phyloP scores from a whole-genome alignment of 345 rosid species.

The Odontarrhena argentea region DNA sequence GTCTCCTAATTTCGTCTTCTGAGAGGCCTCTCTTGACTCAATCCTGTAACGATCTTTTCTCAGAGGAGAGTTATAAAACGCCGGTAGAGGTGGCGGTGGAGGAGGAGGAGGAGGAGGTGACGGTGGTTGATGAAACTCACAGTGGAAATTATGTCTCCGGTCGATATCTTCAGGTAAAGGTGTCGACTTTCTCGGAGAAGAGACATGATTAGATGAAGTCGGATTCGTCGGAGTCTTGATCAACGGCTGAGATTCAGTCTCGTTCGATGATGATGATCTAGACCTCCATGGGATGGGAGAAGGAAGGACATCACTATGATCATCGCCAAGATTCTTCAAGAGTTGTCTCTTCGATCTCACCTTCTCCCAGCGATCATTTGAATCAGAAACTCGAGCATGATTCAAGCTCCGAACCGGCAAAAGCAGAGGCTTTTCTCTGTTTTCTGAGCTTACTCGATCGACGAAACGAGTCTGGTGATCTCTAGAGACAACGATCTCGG shows the following conservation, averaged over 20 bases:
- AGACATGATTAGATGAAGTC: constrained; percentile 45
- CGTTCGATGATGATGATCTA: constrained; percentile 43
- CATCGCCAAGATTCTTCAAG: constrained; percentile 49
- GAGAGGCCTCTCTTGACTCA: constrained; percentile 31
- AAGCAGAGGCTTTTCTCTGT: constrained; percentile 68
- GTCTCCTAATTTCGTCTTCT: constrained; percentile 21
- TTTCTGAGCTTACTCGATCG: constrained; percentile 37
- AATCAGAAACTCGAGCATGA: constrained; percentile 48
- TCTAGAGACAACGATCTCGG: constrained; percentile 54
- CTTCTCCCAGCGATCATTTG: constrained; percentile 38
- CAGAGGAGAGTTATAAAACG: constrained; percentile 40
- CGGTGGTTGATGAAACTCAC: constrained; percentile 29
- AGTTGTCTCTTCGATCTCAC: constrained; percentile 37
- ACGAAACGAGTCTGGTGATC: constrained; percentile 48
- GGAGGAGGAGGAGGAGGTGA: constrained; percentile 62
- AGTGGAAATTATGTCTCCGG: constrained; percentile 49
- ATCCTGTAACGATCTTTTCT: constrained; percentile 36
- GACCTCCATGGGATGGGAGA: constrained; percentile 98
- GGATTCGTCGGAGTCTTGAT: constrained; percentile 39
- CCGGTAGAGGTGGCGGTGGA: constrained; percentile 56
- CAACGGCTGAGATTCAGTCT: constrained; percentile 31
- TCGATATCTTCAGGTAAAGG: constrained; percentile 54
- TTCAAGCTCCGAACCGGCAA: constrained; percentile 88
- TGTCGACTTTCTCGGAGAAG: constrained; percentile 52
- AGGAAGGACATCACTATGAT: constrained; percentile 67